Base-by-base conservation (phyloP, 352 stramenopile genomes). In the Phytophthora sp. region DNA sequence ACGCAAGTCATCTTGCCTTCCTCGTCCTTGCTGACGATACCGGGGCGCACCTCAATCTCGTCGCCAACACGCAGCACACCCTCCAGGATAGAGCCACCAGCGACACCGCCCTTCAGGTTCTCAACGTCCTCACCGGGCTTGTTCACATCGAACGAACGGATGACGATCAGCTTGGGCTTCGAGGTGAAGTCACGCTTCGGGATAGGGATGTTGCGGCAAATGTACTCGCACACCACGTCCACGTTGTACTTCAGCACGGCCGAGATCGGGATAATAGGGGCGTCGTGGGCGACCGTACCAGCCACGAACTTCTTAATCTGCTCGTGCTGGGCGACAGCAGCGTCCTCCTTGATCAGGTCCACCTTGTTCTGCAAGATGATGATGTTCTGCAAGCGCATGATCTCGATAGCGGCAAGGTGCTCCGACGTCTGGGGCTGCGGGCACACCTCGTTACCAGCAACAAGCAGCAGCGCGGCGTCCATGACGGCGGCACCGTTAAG, bases 311-410 rank as follows among this genome's bases (percentile, higher is more conserved):
- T 94, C 67, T 96, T 96, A 57, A 95, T 93, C 78, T 98, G 95
- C 70, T 99, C 97, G 77, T 99, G 95, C 81, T 99, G 98, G 39
- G 96, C 95, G 60, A 98, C 78, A 0, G 97, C 98, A 32, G 94
- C 95, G 69, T 99, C 97, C 54, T 97, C 94, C 87, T 99, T 99
- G 69, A 99, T 98, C 69, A 99, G 71, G 84, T 99, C 98, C 26
- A 99, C 97, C 86, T 99, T 99, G 83, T 99, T 99, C 82, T 99
- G 97, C 42, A 99, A 77, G 76, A 99, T 99, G 60, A 99, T 98
- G 63, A 99, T 99, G 83, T 99, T 99, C 74, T 99, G 88, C 15
- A 99, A 85, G 31, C 97, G 85, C 98, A 99, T 99, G 80, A 99
- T 99, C 84, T 99, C 98, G 39, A 99, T 98, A 43, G 98, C 98